Evolutionary conservation across 1,284 basidiomycete species (phyloP).

Genomic region (Marasmius oreades): DNA sequence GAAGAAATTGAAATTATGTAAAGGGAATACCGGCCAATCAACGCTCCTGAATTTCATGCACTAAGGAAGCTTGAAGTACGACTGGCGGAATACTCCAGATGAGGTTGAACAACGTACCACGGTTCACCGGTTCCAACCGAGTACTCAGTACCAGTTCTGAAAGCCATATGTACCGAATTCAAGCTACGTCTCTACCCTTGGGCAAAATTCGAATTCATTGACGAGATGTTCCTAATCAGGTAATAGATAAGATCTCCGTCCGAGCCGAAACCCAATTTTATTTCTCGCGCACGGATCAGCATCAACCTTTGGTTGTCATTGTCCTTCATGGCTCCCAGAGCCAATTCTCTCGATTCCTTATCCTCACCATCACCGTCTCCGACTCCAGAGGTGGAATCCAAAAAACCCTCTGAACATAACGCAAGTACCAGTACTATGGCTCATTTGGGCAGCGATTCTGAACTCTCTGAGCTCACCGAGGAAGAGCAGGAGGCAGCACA

Average conservation of each 20-base stretch:
- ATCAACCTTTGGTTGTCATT: conserved; percentile 30
- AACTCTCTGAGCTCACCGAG: conserved; percentile 78
- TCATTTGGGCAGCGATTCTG: conserved; percentile 59
- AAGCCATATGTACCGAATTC: too few species aligned
- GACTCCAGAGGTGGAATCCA: conserved; percentile 28
- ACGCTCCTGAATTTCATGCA: too few species aligned
- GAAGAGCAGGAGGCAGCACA: conserved; percentile 58
- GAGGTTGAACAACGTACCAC: too few species aligned
- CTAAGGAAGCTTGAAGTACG: too few species aligned
- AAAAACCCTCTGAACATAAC: conserved; percentile 21
- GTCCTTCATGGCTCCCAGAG: conserved; percentile 48
- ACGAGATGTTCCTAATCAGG: not conserved
- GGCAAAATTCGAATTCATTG: too few species aligned
- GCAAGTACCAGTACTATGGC: conserved; percentile 29
- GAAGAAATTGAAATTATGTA: too few species aligned
- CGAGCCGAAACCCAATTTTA: conserved; percentile 15
- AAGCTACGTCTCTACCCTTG: too few species aligned
- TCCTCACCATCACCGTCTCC: conserved; percentile 57
- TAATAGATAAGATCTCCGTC: conserved; percentile 10
- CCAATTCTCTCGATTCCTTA: conserved; percentile 58
- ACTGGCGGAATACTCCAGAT: too few species aligned
- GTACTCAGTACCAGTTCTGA: too few species aligned
- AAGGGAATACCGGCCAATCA: too few species aligned
- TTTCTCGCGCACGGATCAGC: conserved; percentile 41
- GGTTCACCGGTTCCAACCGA: too few species aligned